Percentiles rank a stretch among this genome's conserved stretches.
These are phyloP conservation scores for Groenewaldozyma tartarivorans DNA, from an alignment of 805 yeast genomes.

Conservation along the genomic window DNA sequence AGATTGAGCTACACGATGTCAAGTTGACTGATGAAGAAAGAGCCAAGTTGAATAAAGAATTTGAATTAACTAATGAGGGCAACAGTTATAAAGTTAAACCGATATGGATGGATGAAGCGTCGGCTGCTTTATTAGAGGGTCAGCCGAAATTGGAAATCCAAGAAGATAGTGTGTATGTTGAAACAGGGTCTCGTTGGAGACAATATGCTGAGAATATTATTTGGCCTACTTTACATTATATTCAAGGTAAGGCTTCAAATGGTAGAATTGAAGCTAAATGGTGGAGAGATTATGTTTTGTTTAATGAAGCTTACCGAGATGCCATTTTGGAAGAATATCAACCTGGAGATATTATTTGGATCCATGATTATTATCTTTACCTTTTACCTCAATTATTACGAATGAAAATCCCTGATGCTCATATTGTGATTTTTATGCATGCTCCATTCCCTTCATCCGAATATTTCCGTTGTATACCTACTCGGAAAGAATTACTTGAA, in stretches of 20 bases:
- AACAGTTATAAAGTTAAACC: constrained; percentile 59
- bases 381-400: constrained; percentile 76
- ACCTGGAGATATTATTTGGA: constrained; percentile 88
- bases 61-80: constrained; percentile 40
- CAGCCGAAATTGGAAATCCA: constrained; percentile 43
- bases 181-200: constrained; percentile 51
- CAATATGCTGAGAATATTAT: constrained; percentile 78
- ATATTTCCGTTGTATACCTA: constrained; percentile 81
- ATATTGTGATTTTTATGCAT: constrained; percentile 72
- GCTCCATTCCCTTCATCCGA: constrained; percentile 95
- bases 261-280: constrained; percentile 53
- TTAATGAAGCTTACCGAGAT: constrained; percentile 84
- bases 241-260: constrained; percentile 43
- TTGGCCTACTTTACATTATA: constrained; percentile 95
- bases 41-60: constrained; percentile 22
- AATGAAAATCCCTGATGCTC: constrained; percentile 63
- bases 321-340: constrained; percentile 61
- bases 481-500: constrained; percentile 70
- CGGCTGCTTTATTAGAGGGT: constrained; percentile 8
- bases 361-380: constrained; percentile 81
- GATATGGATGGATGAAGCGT: constrained; percentile 52
- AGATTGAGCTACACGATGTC: background rate
- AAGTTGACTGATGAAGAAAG: constrained; percentile 9
- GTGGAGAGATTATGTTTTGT: constrained; percentile 82
- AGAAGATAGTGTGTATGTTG: constrained; percentile 15